phyloP scores from a whole-genome alignment of 1,139 yeast genomes.

The Magnusiomyces suaveolens region DNA sequence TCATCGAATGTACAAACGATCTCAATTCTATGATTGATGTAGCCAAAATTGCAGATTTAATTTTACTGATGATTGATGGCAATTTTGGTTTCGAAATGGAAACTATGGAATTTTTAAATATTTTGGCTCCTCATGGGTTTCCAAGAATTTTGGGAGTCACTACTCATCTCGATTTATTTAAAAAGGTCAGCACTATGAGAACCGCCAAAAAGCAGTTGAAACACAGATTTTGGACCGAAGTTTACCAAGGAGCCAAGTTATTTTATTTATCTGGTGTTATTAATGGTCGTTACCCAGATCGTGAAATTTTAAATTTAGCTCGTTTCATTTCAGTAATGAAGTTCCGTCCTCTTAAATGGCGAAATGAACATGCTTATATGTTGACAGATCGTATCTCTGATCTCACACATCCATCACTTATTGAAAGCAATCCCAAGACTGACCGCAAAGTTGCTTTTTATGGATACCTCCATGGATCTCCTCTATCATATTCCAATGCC shows the following conservation, averaged over 20 bases:
- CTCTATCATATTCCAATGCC: conserved; percentile 63
- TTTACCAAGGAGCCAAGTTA: conserved; percentile 93
- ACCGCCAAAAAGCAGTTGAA: conserved; percentile 87
- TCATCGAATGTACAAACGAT: conserved; percentile 88
- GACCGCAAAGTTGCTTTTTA: conserved; percentile 87
- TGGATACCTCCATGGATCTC: conserved; percentile 93
- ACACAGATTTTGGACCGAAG: conserved; percentile 98
- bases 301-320: conserved; percentile 85
- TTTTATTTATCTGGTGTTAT: conserved; percentile 92
- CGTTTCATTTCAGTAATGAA: conserved; percentile 95
- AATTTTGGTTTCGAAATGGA: conserved; percentile 99
- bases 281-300: conserved; percentile 94
- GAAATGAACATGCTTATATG: conserved; percentile 94
- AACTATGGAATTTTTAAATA: conserved; percentile 94
- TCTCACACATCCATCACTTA: conserved; percentile 79
- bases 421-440: conserved; percentile 68
- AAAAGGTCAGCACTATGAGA: conserved; percentile 78
- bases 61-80: conserved; percentile 83
- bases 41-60: conserved; percentile 91
- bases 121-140: conserved; percentile 98
- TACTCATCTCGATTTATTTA: conserved; percentile 90
- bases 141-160: conserved; percentile 94
- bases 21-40: conserved; percentile 92
- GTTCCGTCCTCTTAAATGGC: conserved; percentile 95
- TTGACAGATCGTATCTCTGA: conserved; percentile 92